Evolutionary conservation across 306 rosid genomes (phyloP).

Genomic region (Senna siamea): DNA sequence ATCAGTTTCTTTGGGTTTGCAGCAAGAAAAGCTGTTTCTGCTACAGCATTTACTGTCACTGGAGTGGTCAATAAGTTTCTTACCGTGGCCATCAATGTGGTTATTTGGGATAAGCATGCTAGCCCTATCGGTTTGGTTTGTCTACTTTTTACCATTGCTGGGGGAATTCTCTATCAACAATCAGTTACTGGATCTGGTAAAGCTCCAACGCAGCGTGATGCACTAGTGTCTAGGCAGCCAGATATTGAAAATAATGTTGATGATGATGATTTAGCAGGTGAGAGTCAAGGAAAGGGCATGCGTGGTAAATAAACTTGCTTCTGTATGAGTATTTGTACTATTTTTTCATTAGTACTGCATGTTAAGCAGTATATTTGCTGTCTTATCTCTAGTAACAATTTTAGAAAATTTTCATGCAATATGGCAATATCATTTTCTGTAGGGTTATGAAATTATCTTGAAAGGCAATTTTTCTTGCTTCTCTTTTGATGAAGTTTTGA

Average conservation of each 20-base stretch:
- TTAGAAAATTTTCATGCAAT: slow-evolving; percentile 38
- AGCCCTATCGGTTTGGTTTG: slow-evolving; percentile 85
- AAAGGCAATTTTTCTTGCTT: slow-evolving; percentile 22
- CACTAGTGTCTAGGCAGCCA: slow-evolving; percentile 48
- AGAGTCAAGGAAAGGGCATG: slow-evolving; percentile 52
- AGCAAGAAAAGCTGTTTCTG: slow-evolving; percentile 86
- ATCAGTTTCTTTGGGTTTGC: slow-evolving; percentile 98
- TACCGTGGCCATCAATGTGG: slow-evolving; percentile 85
- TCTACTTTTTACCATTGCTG: slow-evolving; percentile 77
- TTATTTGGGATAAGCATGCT: slow-evolving; percentile 98
- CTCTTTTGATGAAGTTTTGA: not conserved
- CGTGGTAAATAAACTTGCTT: slow-evolving; percentile 64
- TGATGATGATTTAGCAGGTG: slow-evolving; percentile 50
- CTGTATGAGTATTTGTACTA: slow-evolving; percentile 55
- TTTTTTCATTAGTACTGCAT: slow-evolving; percentile 30
- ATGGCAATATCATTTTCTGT: slow-evolving; percentile 31
- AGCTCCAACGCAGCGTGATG: slow-evolving; percentile 50
- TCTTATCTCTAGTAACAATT: slow-evolving; percentile 31
- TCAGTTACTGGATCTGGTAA: slow-evolving; percentile 62
- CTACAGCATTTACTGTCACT: slow-evolving; percentile 92
- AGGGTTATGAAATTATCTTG: slow-evolving; percentile 26
- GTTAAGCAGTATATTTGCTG: slow-evolving; percentile 37
- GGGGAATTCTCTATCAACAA: slow-evolving; percentile 94
- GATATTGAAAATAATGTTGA: slow-evolving; percentile 43
- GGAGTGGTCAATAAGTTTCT: slow-evolving; percentile 97